Evolutionary conservation across 495 filamentous ascomycete species (phyloP), one percentile per base, ranked within the genome.

Genomic region (Pyronema domesticum): DNA sequence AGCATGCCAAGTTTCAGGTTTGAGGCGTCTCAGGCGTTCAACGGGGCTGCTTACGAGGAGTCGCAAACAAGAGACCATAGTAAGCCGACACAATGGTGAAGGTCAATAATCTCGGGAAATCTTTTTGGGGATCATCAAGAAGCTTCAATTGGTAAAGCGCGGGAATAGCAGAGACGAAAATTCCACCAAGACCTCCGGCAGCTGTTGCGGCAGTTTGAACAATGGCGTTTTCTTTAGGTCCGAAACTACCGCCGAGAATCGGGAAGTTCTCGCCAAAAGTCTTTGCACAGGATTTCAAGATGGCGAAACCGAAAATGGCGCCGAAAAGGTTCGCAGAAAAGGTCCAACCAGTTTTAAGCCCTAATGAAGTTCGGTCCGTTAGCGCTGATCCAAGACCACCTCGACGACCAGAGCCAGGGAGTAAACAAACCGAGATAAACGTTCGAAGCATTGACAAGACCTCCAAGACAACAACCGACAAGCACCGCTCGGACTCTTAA

Each of bases 201-300:
- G 77, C 80, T 4, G 74, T 80, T 7, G 79, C 79, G 36, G 78
- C 72, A 13, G 79, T 77, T 60, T 82, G 80, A 55, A 79, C 64
- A 57, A 82, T 82, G 39, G 75, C 76, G 70, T 82, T 82, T 60
- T 82, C 79, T 59, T 80, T 76, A 13, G 79, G 80, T 0, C 79
- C 80, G 54, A 82, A 82, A 36, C 58, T 55, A 14, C 76, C 77
- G 23, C 79, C 78, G 11, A 81, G 70, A 40, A 82, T 72, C 13
- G 78, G 78, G 46, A 79, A 66, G 11, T 70, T 69, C 15, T 68
- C 61, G 3, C 63, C 62, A 45, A 74, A 69, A 13, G 64, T 67
- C 50, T 64, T 76, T 18, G 74, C 71, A 52, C 73, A 60, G 50
- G 74, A 68, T 53, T 80, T 81, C 56, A 83, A 58, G 52, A 83